These are phyloP conservation scores for Talaromyces sp. DNA, from an alignment of 2,329 filamentous ascomycete species.

Conservation along the genomic window DNA sequence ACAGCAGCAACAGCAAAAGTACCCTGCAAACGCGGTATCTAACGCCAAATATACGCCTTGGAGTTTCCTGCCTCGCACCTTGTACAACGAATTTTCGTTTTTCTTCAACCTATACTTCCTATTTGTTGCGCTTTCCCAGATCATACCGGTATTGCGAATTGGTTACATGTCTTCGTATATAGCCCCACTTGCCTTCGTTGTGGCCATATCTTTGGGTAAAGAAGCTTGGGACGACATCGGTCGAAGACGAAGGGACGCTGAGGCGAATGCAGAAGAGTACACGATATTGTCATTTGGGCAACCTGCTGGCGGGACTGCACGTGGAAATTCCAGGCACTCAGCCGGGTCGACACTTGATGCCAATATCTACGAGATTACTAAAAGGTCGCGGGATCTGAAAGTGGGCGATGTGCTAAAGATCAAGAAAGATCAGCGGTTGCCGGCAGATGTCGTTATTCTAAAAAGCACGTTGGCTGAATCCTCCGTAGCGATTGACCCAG, in stretches of 20 bases:
- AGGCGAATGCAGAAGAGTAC: constrained; percentile 91
- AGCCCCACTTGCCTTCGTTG: constrained; percentile 84
- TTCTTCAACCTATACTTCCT: constrained; percentile 99
- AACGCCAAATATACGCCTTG: constrained; percentile 97
- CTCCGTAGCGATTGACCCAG: constrained; percentile 13
- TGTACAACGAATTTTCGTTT: constrained; percentile 99
- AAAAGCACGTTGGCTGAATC: constrained; percentile 68
- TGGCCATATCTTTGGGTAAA: constrained; percentile 88
- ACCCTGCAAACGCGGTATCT: constrained; percentile 85
- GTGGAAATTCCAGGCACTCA: constrained; percentile 8
- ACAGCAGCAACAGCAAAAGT: constrained; percentile 65
- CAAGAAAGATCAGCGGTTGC: constrained; percentile 84
- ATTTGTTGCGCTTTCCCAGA: constrained; percentile 88
- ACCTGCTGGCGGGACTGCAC: constrained; percentile 14
- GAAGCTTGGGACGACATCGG: constrained; percentile 93
- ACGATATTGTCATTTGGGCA: constrained; percentile 67
- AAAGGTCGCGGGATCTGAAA: constrained; percentile 80
- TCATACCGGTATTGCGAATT: constrained; percentile 82
- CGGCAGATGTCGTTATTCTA: constrained; percentile 88
- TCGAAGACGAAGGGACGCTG: constrained; percentile 76
- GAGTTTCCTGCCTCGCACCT: constrained; percentile 86
- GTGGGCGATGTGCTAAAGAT: constrained; percentile 95
- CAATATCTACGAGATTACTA: constrained; percentile 61
- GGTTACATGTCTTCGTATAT: constrained; percentile 94
- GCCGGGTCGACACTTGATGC: constrained; percentile 2